These are phyloP conservation scores for Colletotrichum phormii DNA, from an alignment of 2,329 filamentous ascomycete genomes.

Conservation along the genomic window DNA sequence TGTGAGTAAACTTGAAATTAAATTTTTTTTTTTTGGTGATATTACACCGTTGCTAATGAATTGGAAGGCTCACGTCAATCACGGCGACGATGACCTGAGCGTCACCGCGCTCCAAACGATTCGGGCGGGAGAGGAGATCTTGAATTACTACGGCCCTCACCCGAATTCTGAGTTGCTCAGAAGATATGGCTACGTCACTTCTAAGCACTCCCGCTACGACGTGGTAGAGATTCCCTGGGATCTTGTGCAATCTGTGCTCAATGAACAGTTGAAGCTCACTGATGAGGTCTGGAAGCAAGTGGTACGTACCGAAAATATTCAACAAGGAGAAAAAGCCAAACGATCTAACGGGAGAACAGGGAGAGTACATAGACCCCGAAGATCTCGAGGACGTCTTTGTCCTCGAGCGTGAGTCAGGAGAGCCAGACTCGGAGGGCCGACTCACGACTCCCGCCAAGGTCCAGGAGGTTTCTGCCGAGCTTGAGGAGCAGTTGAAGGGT, in stretches of 20 bases:
- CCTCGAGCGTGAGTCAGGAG: conserved; percentile 66
- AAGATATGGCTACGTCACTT: conserved; percentile 88
- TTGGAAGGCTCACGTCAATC: conserved; percentile 63
- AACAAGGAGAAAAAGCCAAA: background rate
- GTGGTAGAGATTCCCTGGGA: conserved; percentile 82
- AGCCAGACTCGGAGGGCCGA: conserved; percentile 62
- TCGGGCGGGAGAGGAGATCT: conserved; percentile 77
- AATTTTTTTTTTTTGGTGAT: too few species aligned
- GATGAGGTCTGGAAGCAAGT: conserved; percentile 54
- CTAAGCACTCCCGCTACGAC: conserved; percentile 81
- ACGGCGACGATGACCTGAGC: conserved; percentile 67
- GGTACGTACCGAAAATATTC: conserved; percentile 49
- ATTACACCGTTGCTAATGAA: background rate
- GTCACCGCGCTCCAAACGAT: conserved; percentile 80
- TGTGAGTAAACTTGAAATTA: conserved; percentile 56
- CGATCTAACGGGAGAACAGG: conserved; percentile 38
- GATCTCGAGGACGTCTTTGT: conserved; percentile 82
- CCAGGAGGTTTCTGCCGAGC: conserved; percentile 59
- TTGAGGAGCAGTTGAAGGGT: conserved; percentile 62
- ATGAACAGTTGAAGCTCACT: conserved; percentile 51
- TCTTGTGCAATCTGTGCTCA: conserved; percentile 62
- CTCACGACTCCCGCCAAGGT: conserved; percentile 52
- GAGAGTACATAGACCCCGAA: conserved; percentile 68
- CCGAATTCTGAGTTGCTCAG: conserved; percentile 85
- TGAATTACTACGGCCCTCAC: conserved; percentile 90